These are phyloP conservation scores for Blastobotrys serpentis DNA, from an alignment of 1,139 yeast species.

Conservation along the genomic window DNA sequence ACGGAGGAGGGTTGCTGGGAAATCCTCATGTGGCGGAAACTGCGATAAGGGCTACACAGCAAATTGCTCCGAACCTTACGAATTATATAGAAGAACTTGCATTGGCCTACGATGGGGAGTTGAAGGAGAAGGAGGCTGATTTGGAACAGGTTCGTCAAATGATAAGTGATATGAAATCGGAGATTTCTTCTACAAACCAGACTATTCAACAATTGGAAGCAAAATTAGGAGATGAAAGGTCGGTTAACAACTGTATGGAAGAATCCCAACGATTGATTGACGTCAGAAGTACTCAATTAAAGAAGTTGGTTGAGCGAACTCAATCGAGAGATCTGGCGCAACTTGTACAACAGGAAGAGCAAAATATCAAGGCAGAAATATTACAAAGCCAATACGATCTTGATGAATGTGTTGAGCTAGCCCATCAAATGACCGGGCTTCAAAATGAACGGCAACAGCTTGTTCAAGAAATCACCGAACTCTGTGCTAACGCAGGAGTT, in stretches of 20 bases:
- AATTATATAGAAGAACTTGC: conserved; percentile 55
- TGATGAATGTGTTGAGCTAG: conserved; percentile 36
- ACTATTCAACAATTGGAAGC: conserved; percentile 36
- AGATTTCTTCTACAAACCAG: conserved; percentile 38
- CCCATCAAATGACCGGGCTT: conserved; percentile 44
- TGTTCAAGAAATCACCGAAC: conserved; percentile 46
- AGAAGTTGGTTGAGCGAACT: conserved; percentile 50
- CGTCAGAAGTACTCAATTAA: conserved; percentile 40
- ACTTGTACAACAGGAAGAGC: conserved; percentile 49
- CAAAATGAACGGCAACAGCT: conserved; percentile 50
- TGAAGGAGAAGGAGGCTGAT: conserved; percentile 52
- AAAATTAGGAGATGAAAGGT: conserved; percentile 36
- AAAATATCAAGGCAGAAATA: conserved; percentile 38
- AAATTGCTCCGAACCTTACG: conserved; percentile 44
- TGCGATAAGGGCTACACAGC: conserved; percentile 51
- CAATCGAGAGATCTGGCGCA: conserved; percentile 55
- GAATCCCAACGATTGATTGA: conserved; percentile 25
- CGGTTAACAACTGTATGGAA: conserved; percentile 25
- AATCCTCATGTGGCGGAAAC: conserved; percentile 44
- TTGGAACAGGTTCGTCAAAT: conserved; percentile 46
- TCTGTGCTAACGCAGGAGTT: conserved; percentile 47
- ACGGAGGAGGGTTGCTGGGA: conserved; percentile 9
- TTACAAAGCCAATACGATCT: conserved; percentile 24
- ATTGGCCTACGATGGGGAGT: conserved; percentile 52
- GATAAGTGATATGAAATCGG: conserved; percentile 44